Percentiles rank a stretch among this genome's conserved stretches.
Conservation (phyloP, 768 basidiomycete genomes). For the Tubosaeta sp. region DNA sequence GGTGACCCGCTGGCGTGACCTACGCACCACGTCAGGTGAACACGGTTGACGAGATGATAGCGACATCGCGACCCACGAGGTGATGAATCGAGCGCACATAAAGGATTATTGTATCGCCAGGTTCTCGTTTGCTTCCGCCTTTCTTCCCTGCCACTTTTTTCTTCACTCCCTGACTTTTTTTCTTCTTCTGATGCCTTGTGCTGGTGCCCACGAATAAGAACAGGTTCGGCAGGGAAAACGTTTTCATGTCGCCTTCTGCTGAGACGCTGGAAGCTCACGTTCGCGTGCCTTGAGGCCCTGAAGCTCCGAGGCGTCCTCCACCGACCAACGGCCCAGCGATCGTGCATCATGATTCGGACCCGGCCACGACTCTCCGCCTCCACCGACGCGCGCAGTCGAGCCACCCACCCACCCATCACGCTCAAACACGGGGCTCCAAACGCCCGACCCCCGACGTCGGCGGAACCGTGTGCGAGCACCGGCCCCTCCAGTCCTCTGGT, state of each 20-base stretch:
- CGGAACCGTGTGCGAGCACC: too few relatives aligned
- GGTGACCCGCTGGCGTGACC: slow-evolving; percentile 8
- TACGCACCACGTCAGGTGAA: slow-evolving; percentile 14
- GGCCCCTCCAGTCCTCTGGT: too few relatives aligned
- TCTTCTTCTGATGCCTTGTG: background rate
- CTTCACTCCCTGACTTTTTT: background rate
- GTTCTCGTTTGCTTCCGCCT: background rate
- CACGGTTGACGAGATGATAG: slow-evolving; percentile 9
- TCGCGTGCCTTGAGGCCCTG: too few relatives aligned
- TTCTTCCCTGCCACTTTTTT: too few relatives aligned
- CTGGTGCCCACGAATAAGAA: too few relatives aligned
- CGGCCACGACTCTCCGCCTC: too few relatives aligned
- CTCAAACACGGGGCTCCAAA: background rate
- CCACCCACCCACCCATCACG: background rate
- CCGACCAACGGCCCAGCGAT: too few relatives aligned
- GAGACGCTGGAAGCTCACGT: too few relatives aligned
- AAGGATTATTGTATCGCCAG: background rate
- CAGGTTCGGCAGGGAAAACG: too few relatives aligned
- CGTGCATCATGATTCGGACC: too few relatives aligned
- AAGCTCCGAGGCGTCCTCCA: too few relatives aligned
- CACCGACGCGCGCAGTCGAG: background rate
- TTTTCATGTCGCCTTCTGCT: too few relatives aligned
- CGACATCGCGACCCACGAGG: background rate
- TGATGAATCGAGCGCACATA: slow-evolving; percentile 13
- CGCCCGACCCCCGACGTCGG: background rate